A percentile compares a stretch with the other conserved stretches of the same genome.
Evolutionary conservation across 192 early-diverging fungal species (phyloP).

Genomic region (Podila epicladia): DNA sequence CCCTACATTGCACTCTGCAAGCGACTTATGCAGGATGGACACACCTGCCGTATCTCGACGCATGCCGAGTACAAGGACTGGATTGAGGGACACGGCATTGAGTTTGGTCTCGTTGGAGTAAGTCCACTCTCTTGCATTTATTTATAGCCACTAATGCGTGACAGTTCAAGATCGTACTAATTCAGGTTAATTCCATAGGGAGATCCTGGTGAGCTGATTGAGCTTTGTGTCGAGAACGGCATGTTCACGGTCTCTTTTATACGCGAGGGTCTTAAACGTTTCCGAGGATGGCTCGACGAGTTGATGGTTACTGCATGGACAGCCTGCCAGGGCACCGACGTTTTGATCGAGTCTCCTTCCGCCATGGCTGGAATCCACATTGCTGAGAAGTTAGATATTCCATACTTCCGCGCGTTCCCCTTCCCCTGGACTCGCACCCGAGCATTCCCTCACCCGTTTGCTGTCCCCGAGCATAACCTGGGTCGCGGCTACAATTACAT

Average conservation of each 20-base stretch:
- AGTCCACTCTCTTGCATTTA: constrained; percentile 46
- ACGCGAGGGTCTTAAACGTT: constrained; percentile 63
- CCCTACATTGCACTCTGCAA: constrained; percentile 77
- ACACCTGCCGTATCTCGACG: constrained; percentile 72
- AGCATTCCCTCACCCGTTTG: constrained; percentile 78
- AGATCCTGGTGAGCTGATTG: constrained; percentile 48
- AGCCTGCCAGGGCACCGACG: constrained; percentile 70
- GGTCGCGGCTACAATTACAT: constrained; percentile 68
- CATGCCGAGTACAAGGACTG: constrained; percentile 72
- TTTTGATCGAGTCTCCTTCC: constrained; percentile 75
- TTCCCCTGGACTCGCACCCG: constrained; percentile 85
- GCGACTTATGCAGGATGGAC: constrained; percentile 67
- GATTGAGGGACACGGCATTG: constrained; percentile 72
- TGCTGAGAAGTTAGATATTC: constrained; percentile 68
- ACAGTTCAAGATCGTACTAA: neutral
- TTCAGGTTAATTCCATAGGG: constrained; percentile 10
- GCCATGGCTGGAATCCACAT: constrained; percentile 77
- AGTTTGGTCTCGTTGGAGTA: constrained; percentile 73
- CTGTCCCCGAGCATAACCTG: constrained; percentile 59
- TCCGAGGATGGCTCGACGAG: constrained; percentile 72
- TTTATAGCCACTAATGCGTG: neutral
- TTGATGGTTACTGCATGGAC: constrained; percentile 63
- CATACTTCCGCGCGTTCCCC: constrained; percentile 73
- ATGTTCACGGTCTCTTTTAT: constrained; percentile 74
- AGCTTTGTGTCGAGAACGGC: constrained; percentile 74